Evolutionary conservation across 2,329 filamentous ascomycete genomes (phyloP).

Genomic region (Microthyrium microscopicum): DNA sequence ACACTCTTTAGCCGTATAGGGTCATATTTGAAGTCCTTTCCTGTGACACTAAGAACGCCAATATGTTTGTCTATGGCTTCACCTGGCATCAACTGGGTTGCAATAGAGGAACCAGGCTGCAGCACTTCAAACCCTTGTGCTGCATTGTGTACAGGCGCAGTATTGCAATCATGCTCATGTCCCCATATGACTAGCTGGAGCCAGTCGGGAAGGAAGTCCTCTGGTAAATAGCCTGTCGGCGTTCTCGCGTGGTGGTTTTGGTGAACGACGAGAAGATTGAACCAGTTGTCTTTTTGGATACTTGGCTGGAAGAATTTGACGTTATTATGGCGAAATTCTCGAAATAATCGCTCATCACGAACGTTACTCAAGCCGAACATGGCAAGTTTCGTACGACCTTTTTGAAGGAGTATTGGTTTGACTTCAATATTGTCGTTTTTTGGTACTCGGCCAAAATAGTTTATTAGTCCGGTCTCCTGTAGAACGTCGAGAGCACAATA

Average conservation of each 20-base stretch:
- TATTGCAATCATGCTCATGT: constrained; percentile 90
- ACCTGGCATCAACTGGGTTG: constrained; percentile 76
- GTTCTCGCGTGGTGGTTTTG: constrained; percentile 92
- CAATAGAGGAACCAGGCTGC: constrained; percentile 91
- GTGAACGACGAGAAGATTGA: constrained; percentile 87
- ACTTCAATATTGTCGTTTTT: constrained; percentile 87
- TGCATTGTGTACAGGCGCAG: constrained; percentile 66
- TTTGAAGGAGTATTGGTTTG: constrained; percentile 84
- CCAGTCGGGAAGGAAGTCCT: constrained; percentile 82
- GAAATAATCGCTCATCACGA: constrained; percentile 82
- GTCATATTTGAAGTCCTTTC: constrained; percentile 63
- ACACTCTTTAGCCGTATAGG: constrained; percentile 76
- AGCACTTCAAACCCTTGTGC: constrained; percentile 91
- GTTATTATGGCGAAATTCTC: constrained; percentile 81
- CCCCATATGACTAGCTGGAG: constrained; percentile 90
- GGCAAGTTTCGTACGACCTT: constrained; percentile 81
- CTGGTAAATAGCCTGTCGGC: constrained; percentile 82
- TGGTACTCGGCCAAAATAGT: constrained; percentile 86
- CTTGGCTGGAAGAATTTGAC: constrained; percentile 85
- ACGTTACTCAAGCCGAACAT: constrained; percentile 93
- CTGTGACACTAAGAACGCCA: constrained; percentile 67
- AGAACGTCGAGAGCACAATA: constrained; percentile 81
- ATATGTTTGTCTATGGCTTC: constrained; percentile 88
- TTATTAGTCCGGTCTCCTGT: constrained; percentile 78
- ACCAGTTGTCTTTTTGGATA: constrained; percentile 74